phyloP scores from a whole-genome alignment of 2,329 filamentous ascomycete genomes.

The Metarhizium guizhouense region DNA sequence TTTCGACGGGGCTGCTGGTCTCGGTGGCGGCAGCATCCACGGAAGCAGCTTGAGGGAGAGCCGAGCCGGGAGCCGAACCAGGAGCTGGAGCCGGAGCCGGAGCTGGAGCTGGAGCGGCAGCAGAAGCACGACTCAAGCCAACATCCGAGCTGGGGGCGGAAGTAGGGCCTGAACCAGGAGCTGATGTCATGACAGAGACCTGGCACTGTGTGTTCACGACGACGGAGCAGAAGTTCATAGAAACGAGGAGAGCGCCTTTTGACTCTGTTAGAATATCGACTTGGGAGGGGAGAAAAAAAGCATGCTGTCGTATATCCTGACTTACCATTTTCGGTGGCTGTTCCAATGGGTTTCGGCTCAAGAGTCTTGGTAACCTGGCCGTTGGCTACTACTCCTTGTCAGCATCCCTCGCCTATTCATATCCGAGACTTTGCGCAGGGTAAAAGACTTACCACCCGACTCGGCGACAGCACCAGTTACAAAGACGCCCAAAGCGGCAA shows the following conservation, averaged over 20 bases:
- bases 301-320: neutral
- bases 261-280: neutral
- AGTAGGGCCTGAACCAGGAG: constrained; percentile 4
- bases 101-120: constrained; percentile 7
- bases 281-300: too few relatives aligned
- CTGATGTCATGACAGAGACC: constrained; percentile 18
- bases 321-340: constrained; percentile 23
- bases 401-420: neutral
- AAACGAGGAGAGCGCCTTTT: constrained; percentile 23
- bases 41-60: constrained; percentile 13
- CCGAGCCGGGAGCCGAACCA: constrained; percentile 6
- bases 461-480: constrained; percentile 11
- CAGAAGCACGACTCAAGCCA: too few relatives aligned
- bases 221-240: constrained; percentile 27
- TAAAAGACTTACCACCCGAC: constrained; percentile 12
- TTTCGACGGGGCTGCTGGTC: constrained; percentile 7
- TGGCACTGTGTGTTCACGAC: constrained; percentile 25
- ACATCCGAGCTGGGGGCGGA: constrained; percentile 8
- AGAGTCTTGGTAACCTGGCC: constrained; percentile 17
- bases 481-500: constrained; percentile 15
- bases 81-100: constrained; percentile 8
- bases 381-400: constrained; percentile 14
- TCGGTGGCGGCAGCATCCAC: constrained; percentile 6
- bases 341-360: constrained; percentile 22
- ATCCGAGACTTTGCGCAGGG: neutral